Conservation (phyloP, 306 rosid genomes). For the Gleditsia sinensis region DNA sequence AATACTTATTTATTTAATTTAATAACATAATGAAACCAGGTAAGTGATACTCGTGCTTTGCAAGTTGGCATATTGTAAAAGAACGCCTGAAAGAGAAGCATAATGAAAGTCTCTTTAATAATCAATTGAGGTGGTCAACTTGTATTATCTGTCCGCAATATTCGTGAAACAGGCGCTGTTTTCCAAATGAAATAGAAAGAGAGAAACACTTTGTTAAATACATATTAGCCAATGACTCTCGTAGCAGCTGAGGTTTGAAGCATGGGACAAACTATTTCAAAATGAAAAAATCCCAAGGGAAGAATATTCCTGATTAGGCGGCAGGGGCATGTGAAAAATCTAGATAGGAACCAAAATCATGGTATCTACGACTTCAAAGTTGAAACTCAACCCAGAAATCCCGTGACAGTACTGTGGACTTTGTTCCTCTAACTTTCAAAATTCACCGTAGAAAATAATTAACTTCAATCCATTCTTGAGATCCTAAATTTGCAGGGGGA, state of each 20-base stretch:
- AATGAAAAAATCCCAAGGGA: neutral
- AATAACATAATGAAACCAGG: neutral
- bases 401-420: constrained; percentile 30
- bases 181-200: constrained; percentile 9
- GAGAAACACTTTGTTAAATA: neutral
- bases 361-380: constrained; percentile 27
- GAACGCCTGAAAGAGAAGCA: constrained; percentile 19
- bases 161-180: neutral
- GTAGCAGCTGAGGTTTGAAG: constrained; percentile 10
- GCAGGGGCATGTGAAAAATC: constrained; percentile 18
- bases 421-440: too few species aligned
- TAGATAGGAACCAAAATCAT: constrained; percentile 17
- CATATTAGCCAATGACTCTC: constrained; percentile 18
- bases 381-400: constrained; percentile 31
- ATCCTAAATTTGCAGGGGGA: constrained; percentile 24
- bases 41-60: constrained; percentile 10
- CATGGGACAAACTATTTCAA: neutral
- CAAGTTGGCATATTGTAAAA: constrained; percentile 23
- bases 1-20: neutral
- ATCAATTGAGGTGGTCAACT: constrained; percentile 29
- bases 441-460: constrained; percentile 5
- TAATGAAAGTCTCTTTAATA: neutral
- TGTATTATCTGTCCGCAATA: constrained; percentile 19
- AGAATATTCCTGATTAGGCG: constrained; percentile 28
- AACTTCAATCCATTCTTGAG: constrained; percentile 25